Evolutionary conservation across 225 moss, liverwort and hornwort species (phyloP).

Genomic region (Physcomitrium patens): DNA sequence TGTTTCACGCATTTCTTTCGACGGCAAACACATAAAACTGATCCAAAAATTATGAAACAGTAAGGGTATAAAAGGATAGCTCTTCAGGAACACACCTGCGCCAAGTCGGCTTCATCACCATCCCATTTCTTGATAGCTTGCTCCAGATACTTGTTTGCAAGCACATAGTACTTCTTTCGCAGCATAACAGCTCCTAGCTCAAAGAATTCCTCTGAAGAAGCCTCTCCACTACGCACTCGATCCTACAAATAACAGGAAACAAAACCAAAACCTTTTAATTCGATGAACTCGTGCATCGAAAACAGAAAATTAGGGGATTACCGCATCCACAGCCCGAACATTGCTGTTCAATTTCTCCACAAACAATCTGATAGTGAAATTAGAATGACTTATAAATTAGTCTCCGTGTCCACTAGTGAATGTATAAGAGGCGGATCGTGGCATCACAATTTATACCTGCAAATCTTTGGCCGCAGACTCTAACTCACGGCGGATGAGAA

Average conservation of each 20-base stretch:
- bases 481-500: conserved; percentile 89
- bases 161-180: conserved; percentile 79
- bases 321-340: too few relatives aligned
- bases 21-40: conserved; percentile 2
- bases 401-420: background rate
- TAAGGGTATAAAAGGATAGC: background rate
- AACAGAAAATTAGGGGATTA: background rate
- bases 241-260: conserved; percentile 54
- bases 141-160: conserved; percentile 87
- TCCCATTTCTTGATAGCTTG: conserved; percentile 99
- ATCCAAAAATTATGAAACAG: conserved; percentile 10
- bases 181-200: conserved; percentile 95
- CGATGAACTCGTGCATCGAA: background rate
- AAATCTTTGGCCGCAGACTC: conserved; percentile 93
- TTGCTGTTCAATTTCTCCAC: too few relatives aligned
- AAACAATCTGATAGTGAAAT: background rate
- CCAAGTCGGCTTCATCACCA: conserved; percentile 91
- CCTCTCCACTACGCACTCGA: conserved; percentile 89
- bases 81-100: conserved; percentile 58
- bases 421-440: background rate
- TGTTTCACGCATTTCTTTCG: background rate
- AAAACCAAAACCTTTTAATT: conserved; percentile 26
- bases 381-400: conserved; percentile 6
- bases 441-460: conserved; percentile 56
- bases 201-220: conserved; percentile 86